These are phyloP conservation scores for Aciculoconidium aculeatum DNA, from an alignment of 805 yeast species.

Conservation along the genomic window DNA sequence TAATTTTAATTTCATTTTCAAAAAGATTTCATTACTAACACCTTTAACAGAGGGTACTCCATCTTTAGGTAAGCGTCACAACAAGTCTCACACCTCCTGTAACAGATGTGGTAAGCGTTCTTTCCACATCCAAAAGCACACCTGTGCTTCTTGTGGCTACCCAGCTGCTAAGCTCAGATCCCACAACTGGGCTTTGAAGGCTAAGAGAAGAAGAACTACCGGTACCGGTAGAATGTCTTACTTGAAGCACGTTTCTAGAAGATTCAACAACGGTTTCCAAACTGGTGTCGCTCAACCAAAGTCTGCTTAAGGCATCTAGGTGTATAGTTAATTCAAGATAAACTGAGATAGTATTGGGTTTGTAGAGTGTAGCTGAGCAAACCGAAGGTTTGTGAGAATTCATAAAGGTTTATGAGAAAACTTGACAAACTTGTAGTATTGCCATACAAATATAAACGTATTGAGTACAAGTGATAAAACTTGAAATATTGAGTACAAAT, in stretches of 20 bases:
- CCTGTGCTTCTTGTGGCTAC: slow-evolving; percentile 98
- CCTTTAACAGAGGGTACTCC: slow-evolving; percentile 86
- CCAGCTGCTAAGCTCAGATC: slow-evolving; percentile 99
- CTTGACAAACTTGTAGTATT: no score
- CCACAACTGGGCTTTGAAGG: slow-evolving; percentile 99
- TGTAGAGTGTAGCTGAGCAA: no score
- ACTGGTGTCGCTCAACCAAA: slow-evolving; percentile 69
- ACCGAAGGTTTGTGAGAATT: no score
- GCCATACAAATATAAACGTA: no score
- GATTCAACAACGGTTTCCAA: slow-evolving; percentile 99
- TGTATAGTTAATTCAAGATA: no score
- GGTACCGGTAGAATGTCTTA: slow-evolving; percentile 99
- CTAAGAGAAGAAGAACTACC: slow-evolving; percentile 99
- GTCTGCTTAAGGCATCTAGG: slow-evolving; percentile 45
- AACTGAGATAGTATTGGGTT: no score
- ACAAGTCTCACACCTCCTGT: slow-evolving; percentile 99
- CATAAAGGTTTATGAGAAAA: no score
- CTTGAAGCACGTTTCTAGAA: slow-evolving; percentile 95
- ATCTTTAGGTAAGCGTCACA: slow-evolving; percentile 99
- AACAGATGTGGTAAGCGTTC: slow-evolving; percentile 99
- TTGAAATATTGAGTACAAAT: no score
- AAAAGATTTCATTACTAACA: no score
- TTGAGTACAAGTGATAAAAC: no score
- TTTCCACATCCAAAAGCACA: slow-evolving; percentile 98
- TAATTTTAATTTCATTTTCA: no score